These are phyloP conservation scores for Geopyxis carbonaria DNA, from an alignment of 495 filamentous ascomycete species.

Conservation along the genomic window DNA sequence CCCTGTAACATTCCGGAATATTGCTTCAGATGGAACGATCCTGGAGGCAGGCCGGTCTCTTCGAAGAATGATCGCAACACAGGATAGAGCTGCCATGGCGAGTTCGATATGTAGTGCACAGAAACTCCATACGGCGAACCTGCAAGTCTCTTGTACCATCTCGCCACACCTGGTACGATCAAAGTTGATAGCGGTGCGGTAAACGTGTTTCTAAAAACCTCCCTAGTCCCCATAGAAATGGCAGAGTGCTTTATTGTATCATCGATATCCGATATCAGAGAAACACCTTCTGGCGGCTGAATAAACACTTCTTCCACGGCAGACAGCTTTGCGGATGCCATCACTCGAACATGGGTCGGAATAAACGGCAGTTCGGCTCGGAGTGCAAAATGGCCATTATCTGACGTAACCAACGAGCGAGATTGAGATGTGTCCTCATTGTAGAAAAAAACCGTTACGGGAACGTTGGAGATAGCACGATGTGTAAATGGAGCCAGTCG, in stretches of 20 bases:
- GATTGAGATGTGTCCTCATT: constrained; percentile 46
- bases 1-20: constrained; percentile 92
- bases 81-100: constrained; percentile 75
- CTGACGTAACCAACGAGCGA: constrained; percentile 60
- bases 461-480: constrained; percentile 50
- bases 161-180: constrained; percentile 65
- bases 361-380: constrained; percentile 71
- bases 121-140: constrained; percentile 14
- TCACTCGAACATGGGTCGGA: constrained; percentile 70
- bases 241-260: constrained; percentile 96
- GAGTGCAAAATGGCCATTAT: constrained; percentile 68
- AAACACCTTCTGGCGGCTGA: constrained; percentile 57
- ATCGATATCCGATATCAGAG: constrained; percentile 92
- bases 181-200: constrained; percentile 67
- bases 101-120: constrained; percentile 55
- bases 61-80: constrained; percentile 70
- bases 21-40: constrained; percentile 85
- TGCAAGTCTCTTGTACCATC: constrained; percentile 68
- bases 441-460: constrained; percentile 87
- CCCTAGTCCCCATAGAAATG: constrained; percentile 65
- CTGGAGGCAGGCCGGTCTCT: constrained; percentile 57
- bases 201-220: constrained; percentile 93
- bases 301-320: constrained; percentile 59
- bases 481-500: constrained; percentile 77
- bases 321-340: constrained; percentile 75